Base-by-base conservation (phyloP, 192 early-diverging fungal species). In the Funneliformis mosseae region DNA sequence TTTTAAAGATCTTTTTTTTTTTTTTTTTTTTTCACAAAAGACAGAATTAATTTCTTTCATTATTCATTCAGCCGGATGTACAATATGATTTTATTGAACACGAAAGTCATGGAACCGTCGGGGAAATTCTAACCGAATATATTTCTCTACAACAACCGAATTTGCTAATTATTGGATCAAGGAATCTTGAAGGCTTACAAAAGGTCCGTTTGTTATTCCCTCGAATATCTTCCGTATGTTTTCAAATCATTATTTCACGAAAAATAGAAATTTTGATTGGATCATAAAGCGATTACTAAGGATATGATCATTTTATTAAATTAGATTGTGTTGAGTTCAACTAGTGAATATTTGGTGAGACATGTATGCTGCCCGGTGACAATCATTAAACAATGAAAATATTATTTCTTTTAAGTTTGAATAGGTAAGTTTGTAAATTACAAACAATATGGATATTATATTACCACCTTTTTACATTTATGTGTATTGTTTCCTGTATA, bases 131-230 rank as follows among this genome's bases (percentile, higher is more conserved):
- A 8, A 50, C 48, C 16, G 67, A 79, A 28, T 79, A 79, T 60
- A 70, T 79, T 70, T 21, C 48, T 5, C 59, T 41, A 12, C 25
- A 55, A 27, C 12, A 68, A 16, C 68, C 68, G n/a, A 60, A 79
- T 60, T 25, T 71, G 25, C 25, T 79, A 41, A 61, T 79, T 28
- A 39, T 79, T 70, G 78, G 78, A 79, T 70, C 67, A 42, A 59
- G 78, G 50, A 60, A 79, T 70, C 68, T 79, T 9, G 78, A 79
- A 10, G 78, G 78, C 1, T 41, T 79, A 23, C 23, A 79, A 79
- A 79, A 79, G 78, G 78, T 70, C 7, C 21, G n/a, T 79, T 66
- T 8, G 21, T 45, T 42, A 21, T 76, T 76, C 39, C 3, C 14
- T 1, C 21, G 14, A 62, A 18, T 62, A 23, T 62, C 60, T 62